These are phyloP conservation scores for Candolleomyces aberdarensis DNA, from an alignment of 768 basidiomycete species.

Conservation along the genomic window DNA sequence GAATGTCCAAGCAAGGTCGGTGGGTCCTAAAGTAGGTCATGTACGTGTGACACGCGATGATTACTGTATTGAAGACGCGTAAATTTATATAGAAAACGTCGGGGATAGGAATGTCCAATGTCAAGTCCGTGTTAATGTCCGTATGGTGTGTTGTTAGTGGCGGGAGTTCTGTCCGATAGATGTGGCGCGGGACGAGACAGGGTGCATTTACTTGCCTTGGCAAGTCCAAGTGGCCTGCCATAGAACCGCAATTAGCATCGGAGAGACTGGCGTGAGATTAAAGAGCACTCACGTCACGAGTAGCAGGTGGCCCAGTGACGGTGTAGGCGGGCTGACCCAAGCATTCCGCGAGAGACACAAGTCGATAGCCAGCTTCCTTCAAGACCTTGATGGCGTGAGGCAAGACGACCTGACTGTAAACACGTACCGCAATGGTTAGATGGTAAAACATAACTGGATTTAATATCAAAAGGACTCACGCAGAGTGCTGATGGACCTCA, in stretches of 20 bases:
- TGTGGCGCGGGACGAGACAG: not conserved
- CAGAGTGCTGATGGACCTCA: constrained; percentile 20
- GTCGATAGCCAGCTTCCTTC: constrained; percentile 33
- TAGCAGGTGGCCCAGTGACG: constrained; percentile 20
- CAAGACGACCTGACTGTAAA: constrained; percentile 25
- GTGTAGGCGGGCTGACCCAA: constrained; percentile 31
- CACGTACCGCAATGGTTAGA: not conserved
- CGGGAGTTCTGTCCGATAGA: not conserved
- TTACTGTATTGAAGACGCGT: too few species aligned
- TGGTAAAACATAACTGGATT: constrained; percentile 5
- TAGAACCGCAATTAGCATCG: not conserved
- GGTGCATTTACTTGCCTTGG: not conserved
- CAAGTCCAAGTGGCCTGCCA: constrained; percentile 1
- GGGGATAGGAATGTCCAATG: not conserved
- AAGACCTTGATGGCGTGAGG: constrained; percentile 34
- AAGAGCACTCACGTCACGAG: constrained; percentile 26
- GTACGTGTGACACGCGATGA: too few species aligned
- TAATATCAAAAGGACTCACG: constrained; percentile 21
- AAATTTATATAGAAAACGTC: too few species aligned
- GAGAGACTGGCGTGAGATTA: not conserved
- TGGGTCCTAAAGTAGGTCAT: too few species aligned
- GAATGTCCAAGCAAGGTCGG: too few species aligned
- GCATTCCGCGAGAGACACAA: constrained; percentile 39
- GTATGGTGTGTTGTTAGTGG: not conserved
- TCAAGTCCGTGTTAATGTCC: not conserved